These are phyloP conservation scores for Exsudoporus frostii DNA, from an alignment of 768 basidiomycete genomes.

Conservation along the genomic window DNA sequence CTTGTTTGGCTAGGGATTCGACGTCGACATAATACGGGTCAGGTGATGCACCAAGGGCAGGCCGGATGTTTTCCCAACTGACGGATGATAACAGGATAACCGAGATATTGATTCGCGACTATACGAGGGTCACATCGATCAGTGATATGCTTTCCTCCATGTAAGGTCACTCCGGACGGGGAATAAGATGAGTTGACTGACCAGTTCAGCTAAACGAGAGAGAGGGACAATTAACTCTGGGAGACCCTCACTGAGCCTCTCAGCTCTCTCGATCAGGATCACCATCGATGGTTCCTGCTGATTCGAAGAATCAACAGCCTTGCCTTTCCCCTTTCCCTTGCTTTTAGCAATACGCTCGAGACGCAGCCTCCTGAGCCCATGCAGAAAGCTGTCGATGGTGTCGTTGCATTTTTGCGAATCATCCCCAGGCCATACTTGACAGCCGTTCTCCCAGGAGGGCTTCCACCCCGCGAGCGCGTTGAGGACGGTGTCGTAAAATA, in stretches of 20 bases:
- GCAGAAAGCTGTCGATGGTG: conserved; percentile 65
- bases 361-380: conserved; percentile 50
- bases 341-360: conserved; percentile 16
- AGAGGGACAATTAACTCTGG: conserved; percentile 70
- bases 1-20: conserved; percentile 50
- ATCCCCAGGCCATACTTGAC: conserved; percentile 51
- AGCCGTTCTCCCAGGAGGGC: conserved; percentile 59
- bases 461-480: conserved; percentile 57
- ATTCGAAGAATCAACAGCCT: conserved; percentile 13
- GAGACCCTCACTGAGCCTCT: conserved; percentile 57
- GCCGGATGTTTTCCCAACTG: conserved; percentile 72
- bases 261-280: conserved; percentile 64
- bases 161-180: not conserved
- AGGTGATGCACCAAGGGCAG: conserved; percentile 62
- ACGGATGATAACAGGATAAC: conserved; percentile 63
- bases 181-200: conserved; percentile 31
- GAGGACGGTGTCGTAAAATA: conserved; percentile 65
- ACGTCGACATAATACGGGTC: conserved; percentile 71
- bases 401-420: conserved; percentile 54
- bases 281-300: conserved; percentile 41
- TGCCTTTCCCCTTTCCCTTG: conserved; percentile 34
- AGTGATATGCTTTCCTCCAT: not conserved
- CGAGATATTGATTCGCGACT: conserved; percentile 59
- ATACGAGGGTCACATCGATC: conserved; percentile 22
- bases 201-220: conserved; percentile 68